Evolutionary conservation across 129 eudicot species (phyloP).

Genomic region (Silybum marianum): DNA sequence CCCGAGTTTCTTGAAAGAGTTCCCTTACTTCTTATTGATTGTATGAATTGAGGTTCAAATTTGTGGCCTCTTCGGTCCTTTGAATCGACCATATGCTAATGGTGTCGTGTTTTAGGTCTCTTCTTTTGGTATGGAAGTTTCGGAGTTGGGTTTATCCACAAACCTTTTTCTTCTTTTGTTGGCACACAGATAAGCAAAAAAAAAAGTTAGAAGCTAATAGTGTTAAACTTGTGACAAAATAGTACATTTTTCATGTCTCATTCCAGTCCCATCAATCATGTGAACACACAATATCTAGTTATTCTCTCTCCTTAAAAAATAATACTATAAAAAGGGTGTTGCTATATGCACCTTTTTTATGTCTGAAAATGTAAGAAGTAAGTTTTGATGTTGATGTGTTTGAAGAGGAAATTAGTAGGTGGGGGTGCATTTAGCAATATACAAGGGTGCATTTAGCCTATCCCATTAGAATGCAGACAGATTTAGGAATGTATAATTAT

Average conservation of each 20-base stretch:
- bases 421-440: too few species aligned
- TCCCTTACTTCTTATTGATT: neutral
- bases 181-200: neutral
- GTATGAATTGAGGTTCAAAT: neutral
- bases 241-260: neutral
- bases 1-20: neutral
- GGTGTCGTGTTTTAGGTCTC: neutral
- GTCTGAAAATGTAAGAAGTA: too few species aligned
- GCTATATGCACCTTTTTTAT: too few species aligned
- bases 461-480: too few species aligned
- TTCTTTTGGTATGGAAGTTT: neutral
- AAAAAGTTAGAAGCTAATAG: neutral
- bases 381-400: too few species aligned
- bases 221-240: neutral
- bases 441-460: too few species aligned
- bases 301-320: too few species aligned
- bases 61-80: neutral
- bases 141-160: neutral
- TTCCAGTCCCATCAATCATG: too few species aligned
- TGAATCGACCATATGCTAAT: neutral
- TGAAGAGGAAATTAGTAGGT: too few species aligned
- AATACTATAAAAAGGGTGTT: too few species aligned
- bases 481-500: neutral
- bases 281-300: neutral
- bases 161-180: neutral